These are phyloP conservation scores for Mallotus nudiflorus DNA, from an alignment of 345 rosid genomes.

Conservation along the genomic window DNA sequence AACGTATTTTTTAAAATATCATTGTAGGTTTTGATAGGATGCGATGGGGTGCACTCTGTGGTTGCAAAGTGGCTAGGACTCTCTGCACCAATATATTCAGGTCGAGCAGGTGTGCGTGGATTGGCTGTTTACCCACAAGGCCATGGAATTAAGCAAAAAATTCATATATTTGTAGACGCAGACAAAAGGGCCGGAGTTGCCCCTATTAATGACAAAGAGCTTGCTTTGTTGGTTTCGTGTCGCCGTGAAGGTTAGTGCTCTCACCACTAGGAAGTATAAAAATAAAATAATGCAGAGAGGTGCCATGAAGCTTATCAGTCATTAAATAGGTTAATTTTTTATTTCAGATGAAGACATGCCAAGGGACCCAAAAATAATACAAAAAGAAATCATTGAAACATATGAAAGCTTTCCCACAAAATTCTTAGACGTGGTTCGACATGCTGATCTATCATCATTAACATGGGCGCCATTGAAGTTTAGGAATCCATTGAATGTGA, in stretches of 20 bases:
- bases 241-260: constrained; percentile 3
- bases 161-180: constrained; percentile 21
- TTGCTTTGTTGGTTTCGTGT: constrained; percentile 33
- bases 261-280: not conserved
- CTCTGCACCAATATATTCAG: constrained; percentile 24
- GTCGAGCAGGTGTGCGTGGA: constrained; percentile 39
- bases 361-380: constrained; percentile 31
- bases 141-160: constrained; percentile 14
- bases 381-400: constrained; percentile 22
- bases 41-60: too few species aligned
- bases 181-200: constrained; percentile 31
- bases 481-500: too few species aligned
- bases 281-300: too few species aligned
- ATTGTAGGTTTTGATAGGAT: too few species aligned
- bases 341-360: constrained; percentile 19
- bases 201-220: constrained; percentile 29
- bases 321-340: too few species aligned
- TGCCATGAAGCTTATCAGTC: too few species aligned
- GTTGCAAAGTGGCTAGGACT: too few species aligned
- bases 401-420: constrained; percentile 26
- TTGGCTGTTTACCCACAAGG: too few species aligned
- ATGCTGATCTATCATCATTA: constrained; percentile 30
- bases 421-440: constrained; percentile 28
- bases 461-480: constrained; percentile 31
- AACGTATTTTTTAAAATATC: too few species aligned